A percentile compares a stretch with the other conserved stretches of the same genome.
Evolutionary conservation across 2,329 filamentous ascomycete genomes (phyloP).

Genomic region (Claviceps cyperi): DNA sequence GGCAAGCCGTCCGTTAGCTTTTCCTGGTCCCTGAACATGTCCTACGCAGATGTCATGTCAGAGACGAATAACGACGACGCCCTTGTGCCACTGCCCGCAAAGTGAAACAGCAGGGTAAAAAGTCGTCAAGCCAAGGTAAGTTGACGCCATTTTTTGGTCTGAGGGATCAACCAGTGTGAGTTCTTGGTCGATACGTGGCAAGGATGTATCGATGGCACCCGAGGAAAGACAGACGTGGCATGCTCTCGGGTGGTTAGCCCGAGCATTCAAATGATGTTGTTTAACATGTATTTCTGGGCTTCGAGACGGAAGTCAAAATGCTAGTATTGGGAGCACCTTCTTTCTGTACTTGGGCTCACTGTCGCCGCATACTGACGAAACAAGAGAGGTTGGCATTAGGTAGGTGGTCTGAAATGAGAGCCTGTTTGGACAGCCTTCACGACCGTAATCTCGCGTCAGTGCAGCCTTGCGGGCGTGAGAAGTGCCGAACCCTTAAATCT

Average conservation of each 20-base stretch:
- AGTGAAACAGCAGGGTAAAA: neutral
- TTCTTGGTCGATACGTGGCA: neutral
- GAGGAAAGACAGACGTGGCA: neutral
- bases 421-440: neutral
- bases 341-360: neutral
- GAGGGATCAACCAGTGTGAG: neutral
- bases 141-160: neutral
- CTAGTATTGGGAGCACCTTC: neutral
- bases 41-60: neutral
- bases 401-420: neutral
- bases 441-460: neutral
- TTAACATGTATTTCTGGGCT: neutral
- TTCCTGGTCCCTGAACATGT: neutral
- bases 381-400: neutral
- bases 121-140: neutral
- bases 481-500: neutral
- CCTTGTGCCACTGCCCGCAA: neutral
- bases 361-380: neutral
- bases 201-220: neutral
- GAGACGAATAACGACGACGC: constrained; percentile 1
- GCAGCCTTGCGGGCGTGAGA: neutral
- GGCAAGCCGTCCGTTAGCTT: constrained; percentile 1
- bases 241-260: neutral
- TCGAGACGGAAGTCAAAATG: neutral
- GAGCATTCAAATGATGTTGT: neutral